Evolutionary conservation across 1,284 basidiomycete genomes (phyloP), one percentile per base, ranked within the genome.

Genomic region (Sporisorium iseilematis-ciliati): DNA sequence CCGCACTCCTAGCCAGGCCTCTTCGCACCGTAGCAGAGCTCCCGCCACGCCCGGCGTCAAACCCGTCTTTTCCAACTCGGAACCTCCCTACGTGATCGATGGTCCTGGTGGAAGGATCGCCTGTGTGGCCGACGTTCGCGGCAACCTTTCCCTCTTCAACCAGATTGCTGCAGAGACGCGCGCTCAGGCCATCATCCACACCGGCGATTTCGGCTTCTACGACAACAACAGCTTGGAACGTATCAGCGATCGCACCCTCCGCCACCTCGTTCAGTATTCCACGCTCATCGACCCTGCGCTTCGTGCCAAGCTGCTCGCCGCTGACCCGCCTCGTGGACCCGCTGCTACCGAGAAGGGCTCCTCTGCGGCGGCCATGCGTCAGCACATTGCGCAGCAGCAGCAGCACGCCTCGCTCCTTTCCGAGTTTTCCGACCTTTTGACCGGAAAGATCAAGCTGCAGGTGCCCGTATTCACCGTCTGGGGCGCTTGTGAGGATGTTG

Each of bases 171-270:
- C 91, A 57, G 94, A 97, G 81, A 94, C 94, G n/a, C 90, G 92
- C 67, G 96, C 95, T 21, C 62, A 80, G 40, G 82, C 79, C 50
- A 92, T 99, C 86, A 93, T 99, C 73, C 96, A 99, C 86, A 97
- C 95, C 0, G 97, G 97, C 62, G 97, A 99, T 88, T 99, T 99
- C 91, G 97, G 97, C 64, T 97, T 99, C 87, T 97, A 97, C 86
- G 94, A 95, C 86, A 87, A 89, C 21, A 89, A 89, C 67, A 94
- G 92, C 85, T 88, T 97, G 58, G 92, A 92, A 42, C 89, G 93
- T 75, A 96, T 98, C 88, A 93, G 92, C 82, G 95, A 97, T 89
- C 90, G 93, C 51, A 87, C 96, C 45, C 91, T 99, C 21, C 92
- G 94, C 80, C 97, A 99, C 86, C 90, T 98, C 65, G 92, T 97